Base-by-base conservation (phyloP, 2,329 filamentous ascomycete genomes). In the Botrytis sinoallii region DNA sequence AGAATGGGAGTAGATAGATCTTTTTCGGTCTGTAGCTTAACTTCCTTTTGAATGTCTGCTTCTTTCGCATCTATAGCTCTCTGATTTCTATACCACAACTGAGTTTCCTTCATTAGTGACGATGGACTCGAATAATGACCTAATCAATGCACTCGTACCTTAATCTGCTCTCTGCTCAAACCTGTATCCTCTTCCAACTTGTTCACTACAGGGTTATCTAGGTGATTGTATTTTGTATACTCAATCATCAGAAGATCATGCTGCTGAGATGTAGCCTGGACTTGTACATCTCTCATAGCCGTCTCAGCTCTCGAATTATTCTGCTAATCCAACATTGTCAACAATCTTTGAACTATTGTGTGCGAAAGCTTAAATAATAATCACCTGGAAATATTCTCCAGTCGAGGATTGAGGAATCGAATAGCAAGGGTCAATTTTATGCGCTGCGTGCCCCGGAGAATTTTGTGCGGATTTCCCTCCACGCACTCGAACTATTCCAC, bases 161-260 rank as follows among this genome's bases (percentile, higher is more conserved):
- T 57, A 18, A 69, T 69, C 35, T 69, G 66, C 32, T 57, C 48
- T 57, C 48, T 69, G 66, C 18, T 57, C 35, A 69, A 42, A 25
- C 48, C 48, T 44, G 66, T 57, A 16, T 69, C n/a, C 5, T 42
- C 4, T 25, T 4, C 20, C 29, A 69, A 40, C 22, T 57, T 8
- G 10, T 29, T 57, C 25, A 57, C 8, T 18, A 59, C 48, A 1
- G 46, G 66, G 4, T 69, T 59, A 25, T 42, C 48, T 16, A 69
- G 29, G 18, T 29, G 10, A 57, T 57, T 57, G 66, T 42, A 69
- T 69, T 10, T 42, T 57, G 20, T 1, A 57, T 57, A 69, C 66
- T 69, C 5, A 44, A 32, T 4, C 52, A 6, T 69, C 25, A 69
- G 55, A 4, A 69, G n/a, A 18, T 12, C 35, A 42, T 57, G 25